These are phyloP conservation scores for Brettanomyces sp. DNA, from an alignment of 805 yeast species.

Conservation along the genomic window DNA sequence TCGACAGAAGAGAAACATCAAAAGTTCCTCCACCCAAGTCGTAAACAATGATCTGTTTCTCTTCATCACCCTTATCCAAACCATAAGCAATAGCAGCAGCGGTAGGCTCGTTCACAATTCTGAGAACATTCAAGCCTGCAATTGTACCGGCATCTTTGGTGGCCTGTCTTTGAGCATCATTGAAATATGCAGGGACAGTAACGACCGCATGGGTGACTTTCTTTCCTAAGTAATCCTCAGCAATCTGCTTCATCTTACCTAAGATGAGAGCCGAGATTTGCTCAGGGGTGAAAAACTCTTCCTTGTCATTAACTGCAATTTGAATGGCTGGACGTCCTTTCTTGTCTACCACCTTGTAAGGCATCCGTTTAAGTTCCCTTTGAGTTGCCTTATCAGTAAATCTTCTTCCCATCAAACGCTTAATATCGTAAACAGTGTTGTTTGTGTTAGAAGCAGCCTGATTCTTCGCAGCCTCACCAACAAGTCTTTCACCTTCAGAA, in stretches of 20 bases:
- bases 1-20: conserved; percentile 80
- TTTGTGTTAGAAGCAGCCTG: conserved; percentile 95
- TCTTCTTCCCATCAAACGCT: conserved; percentile 85
- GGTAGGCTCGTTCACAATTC: conserved; percentile 91
- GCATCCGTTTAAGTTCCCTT: conserved; percentile 79
- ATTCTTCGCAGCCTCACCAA: conserved; percentile 97
- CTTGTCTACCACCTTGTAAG: conserved; percentile 70
- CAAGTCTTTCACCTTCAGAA: conserved; percentile 89
- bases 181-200: conserved; percentile 89
- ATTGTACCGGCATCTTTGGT: conserved; percentile 89
- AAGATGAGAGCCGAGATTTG: conserved; percentile 91
- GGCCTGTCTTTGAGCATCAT: conserved; percentile 91
- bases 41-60: conserved; percentile 83
- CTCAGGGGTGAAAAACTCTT: conserved; percentile 83
- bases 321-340: conserved; percentile 81
- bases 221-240: conserved; percentile 82
- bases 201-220: conserved; percentile 85
- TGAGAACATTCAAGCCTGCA: conserved; percentile 80
- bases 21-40: conserved; percentile 98
- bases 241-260: conserved; percentile 84
- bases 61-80: conserved; percentile 71
- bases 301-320: conserved; percentile 84
- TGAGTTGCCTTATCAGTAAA: conserved; percentile 72
- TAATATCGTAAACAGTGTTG: conserved; percentile 92
- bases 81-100: conserved; percentile 99